Conservation (phyloP, 108 stramenopile species). For the Aurantiochytrium sp. region DNA sequence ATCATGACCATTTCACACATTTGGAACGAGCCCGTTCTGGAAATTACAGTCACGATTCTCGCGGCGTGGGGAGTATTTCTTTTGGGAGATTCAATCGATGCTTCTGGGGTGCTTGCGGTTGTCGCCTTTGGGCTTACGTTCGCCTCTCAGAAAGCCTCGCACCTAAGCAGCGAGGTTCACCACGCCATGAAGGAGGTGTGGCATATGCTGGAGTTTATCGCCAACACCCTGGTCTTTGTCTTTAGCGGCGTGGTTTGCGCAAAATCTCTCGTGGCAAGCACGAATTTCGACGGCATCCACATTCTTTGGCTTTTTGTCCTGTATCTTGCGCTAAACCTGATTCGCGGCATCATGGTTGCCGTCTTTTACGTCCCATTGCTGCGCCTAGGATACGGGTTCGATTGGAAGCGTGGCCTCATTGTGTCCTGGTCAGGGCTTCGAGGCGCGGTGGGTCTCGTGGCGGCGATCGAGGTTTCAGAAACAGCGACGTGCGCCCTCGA, state of each 20-base stretch:
- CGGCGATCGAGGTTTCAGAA: constrained; percentile 55
- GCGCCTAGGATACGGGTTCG: not conserved
- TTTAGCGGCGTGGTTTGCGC: constrained; percentile 14
- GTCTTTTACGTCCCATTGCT: not conserved
- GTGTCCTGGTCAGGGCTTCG: constrained; percentile 66
- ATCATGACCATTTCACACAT: not conserved
- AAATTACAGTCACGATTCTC: constrained; percentile 26
- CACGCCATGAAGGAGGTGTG: constrained; percentile 16
- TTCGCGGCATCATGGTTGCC: constrained; percentile 6
- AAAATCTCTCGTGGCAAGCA: not conserved
- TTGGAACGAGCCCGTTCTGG: constrained; percentile 12
- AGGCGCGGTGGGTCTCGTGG: constrained; percentile 71
- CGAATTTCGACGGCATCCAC: not conserved
- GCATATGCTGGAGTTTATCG: constrained; percentile 29
- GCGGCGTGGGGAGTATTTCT: constrained; percentile 23
- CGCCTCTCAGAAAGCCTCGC: constrained; percentile 24
- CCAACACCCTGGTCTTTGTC: constrained; percentile 30
- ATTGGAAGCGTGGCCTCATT: constrained; percentile 51
- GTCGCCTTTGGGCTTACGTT: constrained; percentile 22
- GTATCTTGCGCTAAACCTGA: not conserved
- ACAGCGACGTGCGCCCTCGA: not conserved
- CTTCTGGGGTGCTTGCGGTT: constrained; percentile 28
- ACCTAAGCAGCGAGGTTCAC: not conserved
- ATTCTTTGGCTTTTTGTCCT: not conserved
- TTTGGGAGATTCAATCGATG: constrained; percentile 18